Conservation (phyloP, 371 early-diverging fungal genomes). For the Mortierella sp. region DNA sequence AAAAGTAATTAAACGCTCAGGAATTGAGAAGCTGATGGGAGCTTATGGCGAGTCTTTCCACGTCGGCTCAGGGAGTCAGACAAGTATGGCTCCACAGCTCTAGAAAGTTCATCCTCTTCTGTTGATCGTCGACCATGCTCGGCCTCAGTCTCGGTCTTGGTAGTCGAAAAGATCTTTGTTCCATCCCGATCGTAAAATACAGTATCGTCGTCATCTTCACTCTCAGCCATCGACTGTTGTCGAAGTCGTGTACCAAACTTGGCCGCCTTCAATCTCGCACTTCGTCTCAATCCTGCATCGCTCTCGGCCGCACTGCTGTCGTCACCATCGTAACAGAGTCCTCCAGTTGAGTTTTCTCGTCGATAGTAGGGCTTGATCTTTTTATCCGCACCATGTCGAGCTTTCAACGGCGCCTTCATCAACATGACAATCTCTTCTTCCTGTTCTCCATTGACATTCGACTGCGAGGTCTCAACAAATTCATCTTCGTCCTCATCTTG, state of each 20-base stretch:
- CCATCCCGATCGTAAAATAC: no score
- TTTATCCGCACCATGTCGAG: constrained; percentile 21
- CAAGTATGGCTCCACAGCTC: constrained; percentile 49
- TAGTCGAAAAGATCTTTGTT: no score
- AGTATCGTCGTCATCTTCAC: constrained; percentile 18
- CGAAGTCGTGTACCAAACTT: background rate
- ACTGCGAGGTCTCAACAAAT: no score
- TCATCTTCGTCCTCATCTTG: constrained; percentile 26
- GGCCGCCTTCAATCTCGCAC: constrained; percentile 12
- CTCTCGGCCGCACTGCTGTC: constrained; percentile 47
- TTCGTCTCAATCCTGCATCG: constrained; percentile 24
- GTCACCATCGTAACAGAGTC: constrained; percentile 32
- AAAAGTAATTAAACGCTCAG: constrained; percentile 7
- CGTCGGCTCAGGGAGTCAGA: constrained; percentile 50
- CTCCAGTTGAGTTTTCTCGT: background rate
- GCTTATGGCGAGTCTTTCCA: constrained; percentile 31
- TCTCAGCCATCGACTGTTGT: constrained; percentile 6
- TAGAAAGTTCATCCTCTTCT: constrained; percentile 48
- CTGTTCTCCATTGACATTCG: background rate
- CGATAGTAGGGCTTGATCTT: constrained; percentile 1
- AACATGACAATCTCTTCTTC: constrained; percentile 34
- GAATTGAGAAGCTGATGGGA: constrained; percentile 29
- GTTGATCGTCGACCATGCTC: constrained; percentile 51
- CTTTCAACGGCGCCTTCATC: constrained; percentile 25
- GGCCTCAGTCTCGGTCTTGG: constrained; percentile 40